phyloP scores from a whole-genome alignment of 164 flowering plant species.

The Houttuynia cordata region DNA sequence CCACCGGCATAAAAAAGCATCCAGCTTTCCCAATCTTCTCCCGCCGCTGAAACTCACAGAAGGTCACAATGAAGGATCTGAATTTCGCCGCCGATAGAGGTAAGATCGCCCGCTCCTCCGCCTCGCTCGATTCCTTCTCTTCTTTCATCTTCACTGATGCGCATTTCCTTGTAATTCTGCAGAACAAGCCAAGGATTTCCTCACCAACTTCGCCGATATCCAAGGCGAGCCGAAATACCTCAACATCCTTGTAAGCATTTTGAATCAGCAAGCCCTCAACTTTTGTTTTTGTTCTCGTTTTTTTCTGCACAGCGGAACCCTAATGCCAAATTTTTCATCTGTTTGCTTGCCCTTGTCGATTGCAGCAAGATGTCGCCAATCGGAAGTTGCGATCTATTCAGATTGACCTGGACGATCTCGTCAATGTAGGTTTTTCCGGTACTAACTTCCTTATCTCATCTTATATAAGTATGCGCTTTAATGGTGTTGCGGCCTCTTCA shows the following conservation, averaged over 20 bases:
- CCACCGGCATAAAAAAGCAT: too few species aligned
- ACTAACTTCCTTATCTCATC: constrained; percentile 1
- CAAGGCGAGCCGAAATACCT: constrained; percentile 81
- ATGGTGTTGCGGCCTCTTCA: constrained; percentile 9
- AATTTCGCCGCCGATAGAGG: constrained; percentile 49
- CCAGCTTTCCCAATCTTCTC: constrained; percentile 4
- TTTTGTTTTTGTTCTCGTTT: not conserved
- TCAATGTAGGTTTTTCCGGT: constrained; percentile 29
- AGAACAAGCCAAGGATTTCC: constrained; percentile 74
- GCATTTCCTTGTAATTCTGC: constrained; percentile 5
- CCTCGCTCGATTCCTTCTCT: constrained; percentile 2
- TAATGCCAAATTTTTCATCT: not conserved
- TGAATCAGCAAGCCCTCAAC: not conserved
- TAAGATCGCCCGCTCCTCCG: constrained; percentile 7
- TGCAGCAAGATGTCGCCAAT: constrained; percentile 93
- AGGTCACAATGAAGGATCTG: constrained; percentile 33
- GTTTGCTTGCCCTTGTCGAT: not conserved
- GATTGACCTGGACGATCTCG: constrained; percentile 73
- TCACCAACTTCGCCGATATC: constrained; percentile 58
- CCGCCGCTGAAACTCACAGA: not conserved
- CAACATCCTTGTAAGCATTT: constrained; percentile 53
- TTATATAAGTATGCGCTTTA: not conserved
- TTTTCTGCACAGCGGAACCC: too few species aligned
- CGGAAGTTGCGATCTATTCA: constrained; percentile 49
- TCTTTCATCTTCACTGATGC: constrained; percentile 4